Conservation (phyloP, 345 rosid species). For the Cardamine chenopodiifolia region DNA sequence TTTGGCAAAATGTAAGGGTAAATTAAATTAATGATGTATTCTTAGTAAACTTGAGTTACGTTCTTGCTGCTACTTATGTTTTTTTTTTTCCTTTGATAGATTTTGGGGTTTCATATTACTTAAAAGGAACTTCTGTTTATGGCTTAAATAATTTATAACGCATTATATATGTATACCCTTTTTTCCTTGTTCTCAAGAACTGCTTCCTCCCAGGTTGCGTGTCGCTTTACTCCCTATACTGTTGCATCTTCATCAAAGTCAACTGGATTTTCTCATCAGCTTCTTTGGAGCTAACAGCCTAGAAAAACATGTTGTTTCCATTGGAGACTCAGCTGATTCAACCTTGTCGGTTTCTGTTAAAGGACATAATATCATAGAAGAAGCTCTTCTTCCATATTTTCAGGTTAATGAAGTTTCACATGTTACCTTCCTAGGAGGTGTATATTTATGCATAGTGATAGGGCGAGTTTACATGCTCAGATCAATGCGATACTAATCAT, state of each 20-base stretch:
- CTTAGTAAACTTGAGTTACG: conserved; percentile 6
- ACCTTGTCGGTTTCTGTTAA: conserved; percentile 37
- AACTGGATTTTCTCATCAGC: conserved; percentile 82
- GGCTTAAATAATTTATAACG: background rate
- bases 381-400: conserved; percentile 95
- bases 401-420: conserved; percentile 61
- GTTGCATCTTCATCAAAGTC: conserved; percentile 94
- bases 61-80: conserved; percentile 7
- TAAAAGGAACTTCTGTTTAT: background rate
- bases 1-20: conserved; percentile 10
- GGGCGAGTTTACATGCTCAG: conserved; percentile 12
- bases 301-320: conserved; percentile 50
- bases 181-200: conserved; percentile 26
- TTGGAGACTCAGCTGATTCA: conserved; percentile 50
- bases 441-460: background rate
- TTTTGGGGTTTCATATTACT: conserved; percentile 16
- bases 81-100: background rate
- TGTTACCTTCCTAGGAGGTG: conserved; percentile 17
- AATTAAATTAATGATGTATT: background rate
- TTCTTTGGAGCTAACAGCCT: conserved; percentile 69
- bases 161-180: conserved; percentile 13
- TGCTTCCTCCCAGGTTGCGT: conserved; percentile 60
- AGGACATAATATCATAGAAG: conserved; percentile 58
- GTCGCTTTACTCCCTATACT: conserved; percentile 76
- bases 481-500: conserved; percentile 15